Evolutionary conservation across 2,329 filamentous ascomycete species (phyloP), one percentile per base, ranked within the genome.

Genomic region (Paradendryphiella salina): DNA sequence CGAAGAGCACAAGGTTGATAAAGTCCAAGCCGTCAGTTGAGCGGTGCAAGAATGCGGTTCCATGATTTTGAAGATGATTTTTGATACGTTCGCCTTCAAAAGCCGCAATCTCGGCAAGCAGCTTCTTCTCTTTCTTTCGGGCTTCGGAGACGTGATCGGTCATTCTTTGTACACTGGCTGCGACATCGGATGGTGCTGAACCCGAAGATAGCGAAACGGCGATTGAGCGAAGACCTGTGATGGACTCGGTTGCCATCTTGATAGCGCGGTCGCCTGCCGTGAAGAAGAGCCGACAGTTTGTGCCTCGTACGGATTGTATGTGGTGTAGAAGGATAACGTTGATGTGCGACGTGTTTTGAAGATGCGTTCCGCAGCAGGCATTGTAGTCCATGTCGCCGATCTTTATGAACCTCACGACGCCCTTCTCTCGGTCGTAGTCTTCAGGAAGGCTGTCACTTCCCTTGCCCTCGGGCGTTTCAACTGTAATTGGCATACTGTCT

Each of bases 311-410:
- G 3, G 60, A 60, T 31, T 67, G 63, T 11, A 60, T 69, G 32
- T 71, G 67, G 21, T 71, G 68, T 17, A 71, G 50, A 3, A 71
- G 33, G 7, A 71, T 64, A 7, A 69, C 32, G 1, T 56, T 53
- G n/a, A 71, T 67, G 39, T 71, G 68, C 1, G 56, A 56, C 5
- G 68, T 67, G 40, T 69, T 65, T 49, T 68, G 64, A 2, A 71
- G 56, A 54, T 71, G 68, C 11, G 68, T 71, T 3, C 67, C 68
- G 32, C 68, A 71, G 47, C 68, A 71, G 5, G 68, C 65, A 36
- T 71, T 71, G 45, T 66, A 68, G 20, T 71, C 68, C 38, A 71
- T 47, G 21, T 69, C 59, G 0, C 68, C 68, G 15, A 71, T 71
- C 39, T 60, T 64, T 47, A 71, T 67, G 33, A 69, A 70, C 3